A percentile compares a stretch with the other conserved stretches of the same genome.
Conservation (phyloP, 1,284 basidiomycete genomes). For the Tremellales sp. region DNA sequence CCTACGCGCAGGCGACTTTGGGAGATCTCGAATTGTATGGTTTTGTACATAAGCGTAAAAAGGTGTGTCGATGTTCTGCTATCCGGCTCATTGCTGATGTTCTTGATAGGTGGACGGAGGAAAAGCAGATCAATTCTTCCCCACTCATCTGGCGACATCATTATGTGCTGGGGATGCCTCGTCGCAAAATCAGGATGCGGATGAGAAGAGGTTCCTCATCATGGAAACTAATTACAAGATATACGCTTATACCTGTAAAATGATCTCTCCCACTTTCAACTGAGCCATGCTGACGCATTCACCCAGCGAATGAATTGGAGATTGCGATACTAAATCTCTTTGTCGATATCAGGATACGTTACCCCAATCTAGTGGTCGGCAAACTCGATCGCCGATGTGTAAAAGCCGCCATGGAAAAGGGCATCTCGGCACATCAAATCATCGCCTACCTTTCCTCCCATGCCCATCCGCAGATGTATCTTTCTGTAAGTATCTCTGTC, state of each 20-base stretch:
- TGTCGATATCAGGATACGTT: conserved; percentile 84
- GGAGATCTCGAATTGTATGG: conserved; percentile 93
- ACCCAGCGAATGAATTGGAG: conserved; percentile 82
- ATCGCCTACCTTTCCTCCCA: conserved; percentile 91
- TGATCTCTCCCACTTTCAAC: background rate
- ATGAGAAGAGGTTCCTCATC: conserved; percentile 82
- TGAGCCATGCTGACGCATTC: background rate
- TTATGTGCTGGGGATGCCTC: conserved; percentile 61
- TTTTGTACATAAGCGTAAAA: conserved; percentile 77
- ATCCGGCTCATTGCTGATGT: too few species aligned
- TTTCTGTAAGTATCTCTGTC: conserved; percentile 60
- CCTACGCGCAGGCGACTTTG: conserved; percentile 79
- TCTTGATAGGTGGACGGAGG: conserved; percentile 4
- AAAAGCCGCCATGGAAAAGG: conserved; percentile 86
- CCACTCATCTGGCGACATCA: conserved; percentile 93
- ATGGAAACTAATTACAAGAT: conserved; percentile 98
- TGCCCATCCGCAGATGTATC: conserved; percentile 97
- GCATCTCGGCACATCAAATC: conserved; percentile 97
- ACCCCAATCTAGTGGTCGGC: conserved; percentile 93
- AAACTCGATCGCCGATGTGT: conserved; percentile 92
- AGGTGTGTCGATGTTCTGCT: too few species aligned
- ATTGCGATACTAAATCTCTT: conserved; percentile 96
- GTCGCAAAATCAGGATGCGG: conserved; percentile 50
- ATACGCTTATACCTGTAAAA: conserved; percentile 91
- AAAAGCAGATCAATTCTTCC: conserved; percentile 68